Evolutionary conservation across 2,329 filamentous ascomycete genomes (phyloP), one percentile per base, ranked within the genome.

Genomic region (Shiraia sp.): DNA sequence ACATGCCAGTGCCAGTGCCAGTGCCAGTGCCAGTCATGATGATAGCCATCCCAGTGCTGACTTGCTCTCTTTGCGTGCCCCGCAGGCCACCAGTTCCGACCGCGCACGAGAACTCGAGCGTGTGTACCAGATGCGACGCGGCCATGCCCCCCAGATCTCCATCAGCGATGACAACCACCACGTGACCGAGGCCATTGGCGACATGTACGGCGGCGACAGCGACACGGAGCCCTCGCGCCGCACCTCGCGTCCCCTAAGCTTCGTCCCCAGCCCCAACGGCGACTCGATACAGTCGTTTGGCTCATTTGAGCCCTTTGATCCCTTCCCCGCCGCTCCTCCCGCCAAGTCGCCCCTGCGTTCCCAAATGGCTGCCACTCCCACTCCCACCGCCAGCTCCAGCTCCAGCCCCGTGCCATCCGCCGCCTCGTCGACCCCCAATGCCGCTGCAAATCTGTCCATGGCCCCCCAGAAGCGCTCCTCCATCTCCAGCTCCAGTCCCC

Each of bases 91-190:
- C 19, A 22, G 19, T 8, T 22, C 19, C 44, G 58, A 69, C 33
- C 63, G 73, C 55, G 73, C 73, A 41, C 65, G 61, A 40, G 72
- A 76, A 58, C 69, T 75, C 42, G 74, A 76, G 54, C 67, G 70
- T 29, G 45, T 66, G 62, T 78, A 78, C 69, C 71, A 77, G 56
- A 70, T 73, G 57, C 74, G 78, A 49, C 75, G 78, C 61, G 79
- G 79, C 54, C 82, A 85, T 72, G 73, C 72, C 54, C 75, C 81
- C 49, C 79, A 83, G 56, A 74, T 85, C 48, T 84, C 81, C 57
- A 85, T 95, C 68, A 93, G 88, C 69, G 90, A 96, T 72, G 87
- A 91, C 47, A 90, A 81, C 72, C 90, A 96, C 73, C 91, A 96
- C 80, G 89, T 96, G 66, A 96, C 90, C 42, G 91, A 96, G 70